Evolutionary conservation across 805 yeast species (phyloP).

Genomic region (Cyberlindnera amylophila): DNA sequence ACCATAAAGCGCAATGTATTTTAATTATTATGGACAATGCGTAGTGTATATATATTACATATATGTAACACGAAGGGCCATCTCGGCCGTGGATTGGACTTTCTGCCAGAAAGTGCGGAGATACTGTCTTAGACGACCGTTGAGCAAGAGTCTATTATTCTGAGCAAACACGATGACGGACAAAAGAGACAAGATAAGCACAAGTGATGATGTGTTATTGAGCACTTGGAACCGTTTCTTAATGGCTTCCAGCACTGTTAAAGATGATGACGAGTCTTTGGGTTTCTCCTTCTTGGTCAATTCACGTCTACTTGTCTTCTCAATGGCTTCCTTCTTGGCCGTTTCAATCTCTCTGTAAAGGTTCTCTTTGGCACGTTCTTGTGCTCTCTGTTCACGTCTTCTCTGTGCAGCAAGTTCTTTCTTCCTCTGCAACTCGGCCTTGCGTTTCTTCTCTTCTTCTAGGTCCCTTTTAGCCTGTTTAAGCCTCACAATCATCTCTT

Average conservation of each 20-base stretch:
- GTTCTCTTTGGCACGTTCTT: constrained; percentile 11
- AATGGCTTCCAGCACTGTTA: constrained; percentile 15
- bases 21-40: too few species aligned
- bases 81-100: constrained; percentile 15
- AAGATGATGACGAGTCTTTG: background rate
- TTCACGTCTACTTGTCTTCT: constrained; percentile 4
- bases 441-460: constrained; percentile 12
- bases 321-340: constrained; percentile 10
- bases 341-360: constrained; percentile 9
- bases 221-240: constrained; percentile 14
- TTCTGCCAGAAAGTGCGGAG: constrained; percentile 16
- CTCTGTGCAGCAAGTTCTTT: constrained; percentile 11
- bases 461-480: constrained; percentile 8
- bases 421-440: constrained; percentile 13
- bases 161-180: constrained; percentile 15
- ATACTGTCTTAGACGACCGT: constrained; percentile 12
- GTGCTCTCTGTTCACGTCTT: constrained; percentile 14
- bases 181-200: constrained; percentile 15
- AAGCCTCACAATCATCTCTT: constrained; percentile 14
- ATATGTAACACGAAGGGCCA: constrained; percentile 29
- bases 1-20: background rate
- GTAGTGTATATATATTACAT: constrained; percentile 15
- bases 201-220: constrained; percentile 7
- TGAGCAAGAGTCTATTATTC: constrained; percentile 10
- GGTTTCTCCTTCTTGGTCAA: constrained; percentile 1